These are phyloP conservation scores for Phytophthora meadii DNA, from an alignment of 352 stramenopile genomes.

Conservation along the genomic window DNA sequence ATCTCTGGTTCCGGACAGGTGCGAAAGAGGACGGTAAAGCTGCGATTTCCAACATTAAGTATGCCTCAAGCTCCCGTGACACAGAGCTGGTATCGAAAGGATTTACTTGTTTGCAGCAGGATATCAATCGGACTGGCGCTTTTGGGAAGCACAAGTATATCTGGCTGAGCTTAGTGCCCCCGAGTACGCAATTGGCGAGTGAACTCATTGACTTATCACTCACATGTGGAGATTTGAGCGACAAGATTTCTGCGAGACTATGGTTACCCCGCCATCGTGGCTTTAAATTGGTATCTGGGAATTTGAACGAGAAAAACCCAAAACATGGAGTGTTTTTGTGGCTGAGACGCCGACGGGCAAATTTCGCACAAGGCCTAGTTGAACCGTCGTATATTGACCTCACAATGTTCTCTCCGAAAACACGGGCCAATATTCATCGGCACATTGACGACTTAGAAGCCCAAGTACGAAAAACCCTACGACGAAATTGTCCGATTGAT, in stretches of 20 bases:
- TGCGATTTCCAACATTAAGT: constrained; percentile 73
- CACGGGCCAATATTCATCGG: constrained; percentile 45
- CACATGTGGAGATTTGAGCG: constrained; percentile 67
- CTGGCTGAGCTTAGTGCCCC: constrained; percentile 65
- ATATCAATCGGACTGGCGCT: constrained; percentile 62
- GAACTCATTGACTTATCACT: constrained; percentile 76
- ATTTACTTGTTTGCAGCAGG: constrained; percentile 79
- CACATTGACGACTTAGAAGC: constrained; percentile 75
- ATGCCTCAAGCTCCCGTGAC: constrained; percentile 64
- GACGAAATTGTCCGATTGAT: constrained; percentile 77
- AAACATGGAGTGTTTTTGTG: constrained; percentile 74
- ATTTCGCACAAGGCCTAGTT: constrained; percentile 58
- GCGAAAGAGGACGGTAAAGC: constrained; percentile 67
- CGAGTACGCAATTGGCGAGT: constrained; percentile 54
- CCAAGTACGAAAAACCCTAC: constrained; percentile 73
- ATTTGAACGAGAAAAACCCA: constrained; percentile 70
- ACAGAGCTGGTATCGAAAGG: constrained; percentile 78
- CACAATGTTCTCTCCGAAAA: constrained; percentile 46
- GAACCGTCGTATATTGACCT: constrained; percentile 47
- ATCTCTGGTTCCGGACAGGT: constrained; percentile 70
- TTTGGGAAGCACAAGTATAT: constrained; percentile 85
- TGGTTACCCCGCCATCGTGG: constrained; percentile 76
- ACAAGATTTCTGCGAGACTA: constrained; percentile 67
- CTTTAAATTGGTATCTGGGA: constrained; percentile 76
- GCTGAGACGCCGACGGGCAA: constrained; percentile 49